Evolutionary conservation across 2,329 filamentous ascomycete species (phyloP).

Genomic region (Diaporthe sp.): DNA sequence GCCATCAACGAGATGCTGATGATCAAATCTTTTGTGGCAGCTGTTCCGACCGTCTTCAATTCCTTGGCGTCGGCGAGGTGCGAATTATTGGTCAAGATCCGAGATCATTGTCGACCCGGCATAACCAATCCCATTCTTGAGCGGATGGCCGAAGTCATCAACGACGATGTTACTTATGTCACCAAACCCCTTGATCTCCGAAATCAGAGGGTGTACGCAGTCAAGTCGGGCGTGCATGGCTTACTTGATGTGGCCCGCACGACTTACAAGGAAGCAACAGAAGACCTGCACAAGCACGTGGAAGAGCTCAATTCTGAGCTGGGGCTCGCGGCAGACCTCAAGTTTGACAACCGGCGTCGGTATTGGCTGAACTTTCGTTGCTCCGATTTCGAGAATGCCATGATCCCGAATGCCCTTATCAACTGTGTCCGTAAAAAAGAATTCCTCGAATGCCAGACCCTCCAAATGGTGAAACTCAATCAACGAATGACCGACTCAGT

Average conservation of each 20-base stretch:
- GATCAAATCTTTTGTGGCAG: slow-evolving; percentile 83
- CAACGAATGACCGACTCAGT: slow-evolving; percentile 83
- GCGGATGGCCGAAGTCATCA: slow-evolving; percentile 78
- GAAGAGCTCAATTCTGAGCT: slow-evolving; percentile 75
- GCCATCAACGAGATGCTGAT: slow-evolving; percentile 89
- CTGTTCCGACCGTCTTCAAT: slow-evolving; percentile 75
- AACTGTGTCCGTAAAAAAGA: slow-evolving; percentile 81
- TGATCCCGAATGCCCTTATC: slow-evolving; percentile 78
- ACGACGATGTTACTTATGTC: slow-evolving; percentile 84
- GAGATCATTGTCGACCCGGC: slow-evolving; percentile 75
- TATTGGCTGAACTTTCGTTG: slow-evolving; percentile 81
- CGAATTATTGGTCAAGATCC: slow-evolving; percentile 75
- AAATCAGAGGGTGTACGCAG: slow-evolving; percentile 74
- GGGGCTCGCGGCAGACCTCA: slow-evolving; percentile 73
- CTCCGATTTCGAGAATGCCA: slow-evolving; percentile 70
- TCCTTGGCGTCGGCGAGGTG: slow-evolving; percentile 75
- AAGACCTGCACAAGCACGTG: slow-evolving; percentile 70
- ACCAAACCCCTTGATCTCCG: slow-evolving; percentile 85
- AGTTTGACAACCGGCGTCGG: slow-evolving; percentile 81
- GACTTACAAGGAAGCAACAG: slow-evolving; percentile 89
- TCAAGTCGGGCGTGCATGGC: slow-evolving; percentile 81
- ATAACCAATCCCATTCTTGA: slow-evolving; percentile 71
- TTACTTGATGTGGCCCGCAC: slow-evolving; percentile 90
- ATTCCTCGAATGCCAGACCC: slow-evolving; percentile 88
- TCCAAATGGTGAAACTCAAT: slow-evolving; percentile 86